Conservation (phyloP, 257 asterid genomes). For the Nemophila menziesii region DNA sequence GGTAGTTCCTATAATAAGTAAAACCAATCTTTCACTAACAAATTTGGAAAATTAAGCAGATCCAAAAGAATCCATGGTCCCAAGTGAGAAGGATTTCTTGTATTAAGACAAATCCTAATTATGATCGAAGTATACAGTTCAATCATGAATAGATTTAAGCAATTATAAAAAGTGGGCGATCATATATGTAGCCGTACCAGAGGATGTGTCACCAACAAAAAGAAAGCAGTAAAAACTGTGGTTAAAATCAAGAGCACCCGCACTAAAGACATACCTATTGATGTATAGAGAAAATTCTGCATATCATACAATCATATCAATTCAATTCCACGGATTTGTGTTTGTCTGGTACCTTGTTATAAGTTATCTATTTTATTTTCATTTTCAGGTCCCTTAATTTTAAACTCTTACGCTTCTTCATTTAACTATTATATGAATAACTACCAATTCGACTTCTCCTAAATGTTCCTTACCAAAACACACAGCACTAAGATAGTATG, state of each 20-base stretch:
- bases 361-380: too few species aligned
- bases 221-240: background rate
- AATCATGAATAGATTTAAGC: background rate
- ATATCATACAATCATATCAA: background rate
- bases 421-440: too few species aligned
- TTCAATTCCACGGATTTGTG: background rate
- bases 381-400: background rate
- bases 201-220: too few species aligned
- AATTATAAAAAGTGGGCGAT: constrained; percentile 2
- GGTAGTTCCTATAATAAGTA: constrained; percentile 61
- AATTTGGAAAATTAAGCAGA: background rate
- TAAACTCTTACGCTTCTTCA: background rate
- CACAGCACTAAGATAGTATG: background rate
- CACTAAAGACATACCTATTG: background rate
- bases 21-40: constrained; percentile 7
- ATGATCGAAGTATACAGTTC: background rate
- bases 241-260: background rate
- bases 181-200: background rate
- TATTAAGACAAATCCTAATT: background rate
- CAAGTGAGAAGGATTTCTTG: too few species aligned
- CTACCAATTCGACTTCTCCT: background rate
- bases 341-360: background rate
- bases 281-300: background rate
- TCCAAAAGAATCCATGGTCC: background rate
- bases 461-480: background rate